Percentiles rank a stretch among this genome's conserved stretches.
Conservation (phyloP, 495 filamentous ascomycete species). For the Sordaria brevicollis region DNA sequence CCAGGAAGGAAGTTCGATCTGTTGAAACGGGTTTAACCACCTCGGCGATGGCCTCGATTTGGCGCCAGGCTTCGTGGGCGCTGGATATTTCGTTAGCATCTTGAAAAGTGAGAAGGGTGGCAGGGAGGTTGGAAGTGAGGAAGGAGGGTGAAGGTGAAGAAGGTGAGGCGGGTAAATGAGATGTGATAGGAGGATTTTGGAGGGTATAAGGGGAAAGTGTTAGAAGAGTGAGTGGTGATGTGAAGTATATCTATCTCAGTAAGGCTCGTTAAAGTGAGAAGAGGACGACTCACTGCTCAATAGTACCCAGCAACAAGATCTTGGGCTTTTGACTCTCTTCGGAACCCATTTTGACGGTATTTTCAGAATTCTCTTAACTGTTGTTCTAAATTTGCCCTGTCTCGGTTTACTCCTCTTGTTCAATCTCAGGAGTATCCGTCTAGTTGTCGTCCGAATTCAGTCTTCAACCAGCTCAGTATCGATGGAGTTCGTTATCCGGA, state of each 20-base stretch:
- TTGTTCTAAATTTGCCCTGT: not conserved
- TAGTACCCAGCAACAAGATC: constrained; percentile 22
- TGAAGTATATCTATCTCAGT: no score
- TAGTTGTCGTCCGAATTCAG: not conserved
- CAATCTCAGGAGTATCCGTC: not conserved
- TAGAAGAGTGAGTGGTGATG: not conserved
- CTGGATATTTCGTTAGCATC: no score
- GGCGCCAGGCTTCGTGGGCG: constrained; percentile 17
- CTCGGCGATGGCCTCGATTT: constrained; percentile 12
- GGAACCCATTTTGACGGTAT: not conserved
- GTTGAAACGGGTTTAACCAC: constrained; percentile 16
- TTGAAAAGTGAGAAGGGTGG: no score
- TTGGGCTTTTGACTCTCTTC: constrained; percentile 6
- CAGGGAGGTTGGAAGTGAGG: no score
- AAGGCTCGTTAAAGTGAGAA: not conserved
- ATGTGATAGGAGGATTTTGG: not conserved
- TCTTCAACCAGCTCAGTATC: not conserved
- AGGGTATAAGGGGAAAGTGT: not conserved
- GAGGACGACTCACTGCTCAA: constrained; percentile 18
- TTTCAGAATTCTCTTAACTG: not conserved
- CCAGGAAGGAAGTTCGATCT: constrained; percentile 46
- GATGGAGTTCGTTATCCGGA: not conserved
- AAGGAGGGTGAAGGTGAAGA: not conserved
- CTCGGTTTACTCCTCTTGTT: not conserved
- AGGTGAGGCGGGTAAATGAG: not conserved